Evolutionary conservation across 129 eudicot species (phyloP).

Genomic region (Mikania micrantha): DNA sequence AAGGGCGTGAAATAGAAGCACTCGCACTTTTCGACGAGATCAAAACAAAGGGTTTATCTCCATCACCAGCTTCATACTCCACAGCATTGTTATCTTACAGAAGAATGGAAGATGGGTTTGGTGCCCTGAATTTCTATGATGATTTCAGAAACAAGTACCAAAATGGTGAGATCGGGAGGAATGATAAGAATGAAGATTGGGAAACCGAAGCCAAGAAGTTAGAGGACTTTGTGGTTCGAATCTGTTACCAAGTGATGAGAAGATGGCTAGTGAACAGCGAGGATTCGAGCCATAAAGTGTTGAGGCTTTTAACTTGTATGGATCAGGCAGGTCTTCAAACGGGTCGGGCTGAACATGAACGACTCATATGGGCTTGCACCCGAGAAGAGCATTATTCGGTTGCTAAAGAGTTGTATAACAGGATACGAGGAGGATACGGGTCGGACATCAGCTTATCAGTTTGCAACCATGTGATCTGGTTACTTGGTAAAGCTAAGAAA

Average conservation of each 20-base stretch:
- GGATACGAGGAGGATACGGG: constrained; percentile 60
- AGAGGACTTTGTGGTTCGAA: constrained; percentile 61
- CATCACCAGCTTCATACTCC: constrained; percentile 80
- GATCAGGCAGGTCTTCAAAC: constrained; percentile 60
- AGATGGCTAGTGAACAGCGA: constrained; percentile 60
- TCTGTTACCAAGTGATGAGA: constrained; percentile 80
- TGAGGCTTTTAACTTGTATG: constrained; percentile 63
- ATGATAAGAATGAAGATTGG: constrained; percentile 52
- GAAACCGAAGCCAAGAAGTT: constrained; percentile 60
- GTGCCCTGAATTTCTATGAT: constrained; percentile 60
- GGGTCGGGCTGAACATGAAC: constrained; percentile 52
- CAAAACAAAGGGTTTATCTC: constrained; percentile 51
- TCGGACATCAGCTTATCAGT: constrained; percentile 77
- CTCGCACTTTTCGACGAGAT: constrained; percentile 64
- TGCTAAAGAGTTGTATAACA: constrained; percentile 68
- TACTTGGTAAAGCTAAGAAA: constrained; percentile 85
- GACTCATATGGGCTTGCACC: constrained; percentile 93
- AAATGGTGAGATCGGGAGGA: constrained; percentile 46
- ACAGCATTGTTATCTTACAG: constrained; percentile 72
- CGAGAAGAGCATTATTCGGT: constrained; percentile 64
- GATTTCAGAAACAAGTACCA: constrained; percentile 35
- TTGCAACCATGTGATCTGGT: constrained; percentile 90
- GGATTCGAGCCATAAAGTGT: constrained; percentile 43
- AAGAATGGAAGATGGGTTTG: constrained; percentile 81
- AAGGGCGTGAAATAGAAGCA: constrained; percentile 61